Evolutionary conservation across 2,329 filamentous ascomycete genomes (phyloP).

Genomic region (Trematosphaeria pertusa): DNA sequence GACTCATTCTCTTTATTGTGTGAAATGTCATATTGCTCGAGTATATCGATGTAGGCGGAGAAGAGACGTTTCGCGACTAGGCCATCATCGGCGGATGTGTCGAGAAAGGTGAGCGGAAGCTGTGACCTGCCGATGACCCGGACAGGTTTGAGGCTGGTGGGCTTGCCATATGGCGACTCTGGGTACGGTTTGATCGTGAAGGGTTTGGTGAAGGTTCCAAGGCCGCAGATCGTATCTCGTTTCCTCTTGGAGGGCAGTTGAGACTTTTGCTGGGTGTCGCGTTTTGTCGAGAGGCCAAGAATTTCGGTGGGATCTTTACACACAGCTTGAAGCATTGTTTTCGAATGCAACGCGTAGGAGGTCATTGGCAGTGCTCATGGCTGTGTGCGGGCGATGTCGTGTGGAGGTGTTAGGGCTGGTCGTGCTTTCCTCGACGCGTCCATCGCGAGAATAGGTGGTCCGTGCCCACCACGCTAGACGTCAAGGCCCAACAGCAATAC

Average conservation of each 20-base stretch:
- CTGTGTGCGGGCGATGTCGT: constrained; percentile 13
- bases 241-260: constrained; percentile 40
- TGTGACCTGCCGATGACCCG: constrained; percentile 44
- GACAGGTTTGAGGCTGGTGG: constrained; percentile 42
- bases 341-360: constrained; percentile 37
- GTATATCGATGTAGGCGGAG: constrained; percentile 38
- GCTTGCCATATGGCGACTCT: constrained; percentile 34
- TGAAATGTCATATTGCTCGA: constrained; percentile 32
- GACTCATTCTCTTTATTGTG: constrained; percentile 5
- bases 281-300: constrained; percentile 31
- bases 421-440: constrained; percentile 27
- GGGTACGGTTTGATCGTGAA: constrained; percentile 44
- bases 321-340: constrained; percentile 35
- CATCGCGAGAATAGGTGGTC: background rate
- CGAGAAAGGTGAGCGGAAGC: constrained; percentile 48
- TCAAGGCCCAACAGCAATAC: too few species aligned
- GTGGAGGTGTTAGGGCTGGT: constrained; percentile 13
- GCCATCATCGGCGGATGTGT: constrained; percentile 30
- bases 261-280: constrained; percentile 29
- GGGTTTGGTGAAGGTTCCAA: constrained; percentile 34
- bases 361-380: constrained; percentile 39
- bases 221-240: constrained; percentile 36
- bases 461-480: constrained; percentile 1
- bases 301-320: constrained; percentile 28
- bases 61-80: constrained; percentile 43